A percentile compares a stretch with the other conserved stretches of the same genome.
Conservation (phyloP, 2,329 filamentous ascomycete species). For the Arthroderma sp. region DNA sequence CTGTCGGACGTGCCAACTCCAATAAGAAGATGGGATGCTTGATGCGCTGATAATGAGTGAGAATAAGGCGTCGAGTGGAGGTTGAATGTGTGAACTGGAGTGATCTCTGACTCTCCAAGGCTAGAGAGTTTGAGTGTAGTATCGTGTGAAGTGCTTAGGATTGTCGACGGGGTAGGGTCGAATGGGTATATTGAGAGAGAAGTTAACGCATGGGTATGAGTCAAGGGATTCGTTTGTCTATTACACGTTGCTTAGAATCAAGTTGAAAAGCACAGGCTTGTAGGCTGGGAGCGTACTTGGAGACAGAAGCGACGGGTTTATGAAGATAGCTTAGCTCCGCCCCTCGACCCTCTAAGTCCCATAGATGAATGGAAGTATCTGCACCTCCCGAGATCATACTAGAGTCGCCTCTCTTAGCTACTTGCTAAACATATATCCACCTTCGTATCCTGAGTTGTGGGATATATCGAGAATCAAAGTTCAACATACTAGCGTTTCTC, state of each 20-base stretch:
- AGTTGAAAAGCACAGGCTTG: background rate
- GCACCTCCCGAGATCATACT: slow-evolving; percentile 75
- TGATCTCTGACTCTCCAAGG: slow-evolving; percentile 29
- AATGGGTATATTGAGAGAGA: slow-evolving; percentile 39
- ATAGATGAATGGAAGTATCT: slow-evolving; percentile 71
- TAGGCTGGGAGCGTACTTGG: slow-evolving; percentile 17
- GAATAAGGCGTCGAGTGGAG: slow-evolving; percentile 40
- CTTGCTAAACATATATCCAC: background rate
- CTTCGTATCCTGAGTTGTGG: background rate
- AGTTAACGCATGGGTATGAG: slow-evolving; percentile 37
- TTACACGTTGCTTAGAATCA: background rate
- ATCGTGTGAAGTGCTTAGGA: slow-evolving; percentile 37
- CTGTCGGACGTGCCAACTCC: slow-evolving; percentile 82
- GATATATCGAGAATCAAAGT: background rate
- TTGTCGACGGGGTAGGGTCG: slow-evolving; percentile 36
- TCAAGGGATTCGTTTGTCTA: slow-evolving; percentile 24
- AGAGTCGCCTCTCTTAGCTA: slow-evolving; percentile 4
- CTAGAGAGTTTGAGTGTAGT: slow-evolving; percentile 36
- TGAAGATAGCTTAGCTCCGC: slow-evolving; percentile 40
- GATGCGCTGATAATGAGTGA: slow-evolving; percentile 59
- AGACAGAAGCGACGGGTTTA: slow-evolving; percentile 39
- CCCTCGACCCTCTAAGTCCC: slow-evolving; percentile 62
- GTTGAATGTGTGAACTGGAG: slow-evolving; percentile 35
- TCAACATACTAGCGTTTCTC: slow-evolving; percentile 56
- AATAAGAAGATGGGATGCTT: slow-evolving; percentile 60